Evolutionary conservation across 106 monocot genomes (phyloP).

Genomic region (Amphibolis antarctica): DNA sequence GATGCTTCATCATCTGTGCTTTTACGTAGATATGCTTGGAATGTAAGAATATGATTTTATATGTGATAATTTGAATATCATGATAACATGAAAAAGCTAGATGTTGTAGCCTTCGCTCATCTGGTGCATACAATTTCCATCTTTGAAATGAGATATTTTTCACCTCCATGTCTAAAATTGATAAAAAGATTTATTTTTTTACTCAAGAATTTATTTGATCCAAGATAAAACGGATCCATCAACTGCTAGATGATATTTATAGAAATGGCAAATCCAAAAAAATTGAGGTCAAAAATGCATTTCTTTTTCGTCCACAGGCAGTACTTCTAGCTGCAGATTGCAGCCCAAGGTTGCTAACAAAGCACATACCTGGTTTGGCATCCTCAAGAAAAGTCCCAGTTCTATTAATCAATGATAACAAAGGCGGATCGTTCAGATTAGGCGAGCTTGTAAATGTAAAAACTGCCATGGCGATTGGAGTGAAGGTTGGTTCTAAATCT

Average conservation of each 20-base stretch:
- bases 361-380: constrained; percentile 67
- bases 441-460: constrained; percentile 73
- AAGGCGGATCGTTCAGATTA: constrained; percentile 62
- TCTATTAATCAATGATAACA: constrained; percentile 52
- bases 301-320: constrained; percentile 25
- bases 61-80: no score
- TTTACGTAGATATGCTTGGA: no score
- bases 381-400: constrained; percentile 58
- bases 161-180: no score
- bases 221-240: no score
- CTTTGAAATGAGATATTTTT: no score
- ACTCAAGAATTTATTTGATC: no score
- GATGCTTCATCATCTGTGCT: no score
- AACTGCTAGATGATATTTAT: not conserved
- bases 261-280: not conserved
- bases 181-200: no score
- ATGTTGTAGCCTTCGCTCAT: no score
- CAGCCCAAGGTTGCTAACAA: constrained; percentile 51
- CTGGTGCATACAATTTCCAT: no score
- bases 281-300: not conserved
- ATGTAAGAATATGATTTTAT: no score
- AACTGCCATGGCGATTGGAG: constrained; percentile 70
- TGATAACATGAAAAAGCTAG: no score
- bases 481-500: constrained; percentile 42
- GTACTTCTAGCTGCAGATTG: constrained; percentile 75